These are phyloP conservation scores for Agaricus blazei DNA, from an alignment of 768 basidiomycete species.

Conservation along the genomic window DNA sequence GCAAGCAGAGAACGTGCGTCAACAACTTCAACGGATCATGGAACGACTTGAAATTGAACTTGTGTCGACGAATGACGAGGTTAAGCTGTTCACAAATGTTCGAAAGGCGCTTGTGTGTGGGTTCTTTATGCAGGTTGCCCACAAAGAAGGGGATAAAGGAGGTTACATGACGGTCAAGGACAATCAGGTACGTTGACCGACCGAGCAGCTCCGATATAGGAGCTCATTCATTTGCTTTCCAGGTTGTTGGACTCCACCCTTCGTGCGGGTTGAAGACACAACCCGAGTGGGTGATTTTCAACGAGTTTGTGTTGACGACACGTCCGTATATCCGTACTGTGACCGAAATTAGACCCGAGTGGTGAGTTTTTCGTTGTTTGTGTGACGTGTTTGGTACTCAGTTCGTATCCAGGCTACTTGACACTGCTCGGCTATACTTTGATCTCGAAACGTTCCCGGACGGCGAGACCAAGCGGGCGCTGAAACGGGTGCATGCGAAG, in stretches of 20 bases:
- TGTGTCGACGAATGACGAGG: slow-evolving; percentile 61
- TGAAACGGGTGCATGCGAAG: slow-evolving; percentile 54
- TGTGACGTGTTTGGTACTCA: slow-evolving; percentile 1
- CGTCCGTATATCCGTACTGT: slow-evolving; percentile 88
- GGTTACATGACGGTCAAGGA: slow-evolving; percentile 92
- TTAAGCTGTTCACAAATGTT: slow-evolving; percentile 68
- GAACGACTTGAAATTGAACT: slow-evolving; percentile 82
- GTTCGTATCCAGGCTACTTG: slow-evolving; percentile 28
- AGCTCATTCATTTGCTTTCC: neutral
- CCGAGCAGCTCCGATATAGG: neutral
- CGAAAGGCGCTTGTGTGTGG: slow-evolving; percentile 84
- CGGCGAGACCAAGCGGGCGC: slow-evolving; percentile 64
- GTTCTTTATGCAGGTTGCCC: slow-evolving; percentile 98
- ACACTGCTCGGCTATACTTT: slow-evolving; percentile 53
- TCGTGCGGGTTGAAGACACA: slow-evolving; percentile 78
- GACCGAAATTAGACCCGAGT: slow-evolving; percentile 81
- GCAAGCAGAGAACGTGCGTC: slow-evolving; percentile 91
- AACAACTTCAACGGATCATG: slow-evolving; percentile 87
- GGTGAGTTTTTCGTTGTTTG: slow-evolving; percentile 38
- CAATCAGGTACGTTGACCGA: slow-evolving; percentile 59
- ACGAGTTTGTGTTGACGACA: slow-evolving; percentile 85
- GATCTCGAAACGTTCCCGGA: slow-evolving; percentile 60
- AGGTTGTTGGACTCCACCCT: slow-evolving; percentile 75
- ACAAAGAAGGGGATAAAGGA: slow-evolving; percentile 89
- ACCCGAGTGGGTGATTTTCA: slow-evolving; percentile 88